phyloP scores from a whole-genome alignment of 2,329 filamentous ascomycete genomes.

The Onygena corvina region DNA sequence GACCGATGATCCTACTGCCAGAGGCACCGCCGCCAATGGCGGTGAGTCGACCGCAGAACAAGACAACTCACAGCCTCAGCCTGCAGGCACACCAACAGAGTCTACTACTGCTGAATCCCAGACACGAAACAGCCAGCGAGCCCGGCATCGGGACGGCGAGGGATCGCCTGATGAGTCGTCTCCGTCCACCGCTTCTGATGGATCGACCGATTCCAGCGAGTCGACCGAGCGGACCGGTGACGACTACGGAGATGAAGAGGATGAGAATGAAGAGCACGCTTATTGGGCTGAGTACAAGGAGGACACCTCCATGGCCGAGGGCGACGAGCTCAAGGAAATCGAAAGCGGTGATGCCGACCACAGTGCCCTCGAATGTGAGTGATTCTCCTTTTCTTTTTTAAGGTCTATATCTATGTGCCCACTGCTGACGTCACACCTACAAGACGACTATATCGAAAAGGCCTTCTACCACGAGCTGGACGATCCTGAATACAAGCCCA shows the following conservation, averaged over 20 bases:
- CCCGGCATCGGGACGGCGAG: neutral
- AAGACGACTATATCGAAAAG: conserved; percentile 47
- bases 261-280: conserved; percentile 24
- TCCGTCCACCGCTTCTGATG: conserved; percentile 10
- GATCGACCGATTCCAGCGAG: conserved; percentile 9
- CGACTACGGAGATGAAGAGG: conserved; percentile 11
- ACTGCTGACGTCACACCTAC: conserved; percentile 3
- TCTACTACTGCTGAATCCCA: neutral
- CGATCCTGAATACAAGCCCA: conserved; percentile 45
- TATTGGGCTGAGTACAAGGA: conserved; percentile 46
- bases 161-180: conserved; percentile 11
- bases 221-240: conserved; percentile 12
- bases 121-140: neutral
- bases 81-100: neutral
- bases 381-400: neutral
- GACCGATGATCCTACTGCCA: conserved; percentile 5
- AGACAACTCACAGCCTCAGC: neutral
- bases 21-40: conserved; percentile 9
- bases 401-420: neutral
- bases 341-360: conserved; percentile 36
- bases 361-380: conserved; percentile 45
- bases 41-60: conserved; percentile 5
- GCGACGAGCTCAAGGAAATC: conserved; percentile 48
- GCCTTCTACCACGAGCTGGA: conserved; percentile 45
- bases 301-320: conserved; percentile 44